phyloP scores from a whole-genome alignment of 495 filamentous ascomycete genomes.

The Immersiella caudata region DNA sequence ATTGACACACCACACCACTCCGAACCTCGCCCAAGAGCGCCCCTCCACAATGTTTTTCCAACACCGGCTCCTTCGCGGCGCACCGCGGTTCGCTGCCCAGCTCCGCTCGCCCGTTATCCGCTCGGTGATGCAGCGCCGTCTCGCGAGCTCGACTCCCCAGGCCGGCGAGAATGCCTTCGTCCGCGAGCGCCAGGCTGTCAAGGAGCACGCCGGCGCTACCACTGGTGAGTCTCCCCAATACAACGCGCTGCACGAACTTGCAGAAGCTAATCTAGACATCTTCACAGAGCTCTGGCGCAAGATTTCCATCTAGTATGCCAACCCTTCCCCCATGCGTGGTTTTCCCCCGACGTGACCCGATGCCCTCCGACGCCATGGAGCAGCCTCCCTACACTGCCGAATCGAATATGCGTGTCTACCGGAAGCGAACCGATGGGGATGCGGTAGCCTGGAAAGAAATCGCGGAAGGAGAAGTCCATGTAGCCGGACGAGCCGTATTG shows the following conservation, averaged over 20 bases:
- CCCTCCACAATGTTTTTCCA: constrained; percentile 60
- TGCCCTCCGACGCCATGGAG: neutral
- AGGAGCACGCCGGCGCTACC: constrained; percentile 80
- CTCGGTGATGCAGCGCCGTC: constrained; percentile 61
- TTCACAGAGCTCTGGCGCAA: constrained; percentile 86
- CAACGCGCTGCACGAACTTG: neutral
- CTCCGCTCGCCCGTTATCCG: constrained; percentile 50
- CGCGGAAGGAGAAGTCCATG: too few relatives aligned
- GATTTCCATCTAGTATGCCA: constrained; percentile 83
- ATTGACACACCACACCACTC: constrained; percentile 7
- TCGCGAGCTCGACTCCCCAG: constrained; percentile 58
- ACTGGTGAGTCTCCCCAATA: constrained; percentile 56
- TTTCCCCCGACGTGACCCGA: constrained; percentile 23
- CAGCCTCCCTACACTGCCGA: neutral
- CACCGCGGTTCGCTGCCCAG: constrained; percentile 61
- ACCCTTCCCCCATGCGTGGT: constrained; percentile 30
- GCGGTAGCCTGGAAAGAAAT: neutral
- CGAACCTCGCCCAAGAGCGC: constrained; percentile 1
- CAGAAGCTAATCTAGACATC: constrained; percentile 18
- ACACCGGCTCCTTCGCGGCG: constrained; percentile 61
- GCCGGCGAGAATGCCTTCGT: constrained; percentile 85
- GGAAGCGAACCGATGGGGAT: neutral
- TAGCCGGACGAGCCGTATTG: too few relatives aligned
- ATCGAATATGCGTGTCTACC: neutral
- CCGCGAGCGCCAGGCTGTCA: constrained; percentile 78